Base-by-base conservation (phyloP, 2,329 filamentous ascomycete species). In the Fulvia fulva region DNA sequence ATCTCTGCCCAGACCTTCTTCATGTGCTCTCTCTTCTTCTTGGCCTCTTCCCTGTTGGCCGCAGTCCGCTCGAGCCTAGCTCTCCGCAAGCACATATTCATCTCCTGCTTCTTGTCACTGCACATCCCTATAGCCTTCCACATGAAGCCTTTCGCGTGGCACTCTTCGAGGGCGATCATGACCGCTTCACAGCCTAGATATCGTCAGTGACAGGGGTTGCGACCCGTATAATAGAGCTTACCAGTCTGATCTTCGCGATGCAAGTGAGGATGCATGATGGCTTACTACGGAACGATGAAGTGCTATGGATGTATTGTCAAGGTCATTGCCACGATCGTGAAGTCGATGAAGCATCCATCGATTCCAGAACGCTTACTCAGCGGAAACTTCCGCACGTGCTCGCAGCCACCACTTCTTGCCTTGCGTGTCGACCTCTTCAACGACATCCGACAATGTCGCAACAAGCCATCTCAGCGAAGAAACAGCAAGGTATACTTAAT, bases 101-200 rank as follows among this genome's bases (percentile, higher is more conserved):
- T 89, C 58, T 90, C 80, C 44, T 85, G 81, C 76, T 99, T 99
- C 62, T 88, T 83, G 43, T 87, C 83, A 74, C 91, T 97, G 83
- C 94, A 99, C 80, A 89, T 90, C 57, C 94, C 94, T 61, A 90
- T 78, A 1, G 90, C 87, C 76, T 96, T 97, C 84, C 89, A 92
- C 58, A 99, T 77, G 77, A 99, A 99, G 55, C 94, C 94, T 59
- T 83, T 84, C 30, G 90, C 89, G 73, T 99, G 94, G 78, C 94
- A 99, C 79, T 97, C 91, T 71, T 97, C 94, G 66, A 99, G 90
- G 50, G 90, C 89, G 52, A 81, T 87, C 86, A 97, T 96, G 74
- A 99, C 85, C 67, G 96, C 91, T 75, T 93, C 90, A 83, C 94
- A 99, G 70, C 88, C 94, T 99, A 70, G 22, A 12, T 3, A 50